These are phyloP conservation scores for Hylodesmum podocarpum DNA, from an alignment of 306 rosid species.

Conservation along the genomic window DNA sequence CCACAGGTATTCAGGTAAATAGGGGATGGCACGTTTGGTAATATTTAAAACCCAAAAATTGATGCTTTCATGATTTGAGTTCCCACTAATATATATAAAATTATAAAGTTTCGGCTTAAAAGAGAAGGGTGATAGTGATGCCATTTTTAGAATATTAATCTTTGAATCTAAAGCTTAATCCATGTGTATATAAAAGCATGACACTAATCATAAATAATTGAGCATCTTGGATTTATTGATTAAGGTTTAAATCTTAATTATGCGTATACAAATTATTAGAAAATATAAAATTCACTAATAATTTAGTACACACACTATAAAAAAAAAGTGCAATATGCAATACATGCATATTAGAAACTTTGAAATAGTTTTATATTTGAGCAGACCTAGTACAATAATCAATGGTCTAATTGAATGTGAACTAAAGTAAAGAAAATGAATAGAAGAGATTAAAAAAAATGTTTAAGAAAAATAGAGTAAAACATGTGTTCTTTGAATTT, in stretches of 20 bases:
- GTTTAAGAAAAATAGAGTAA: not conserved
- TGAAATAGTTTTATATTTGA: not conserved
- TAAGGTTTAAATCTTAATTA: not conserved
- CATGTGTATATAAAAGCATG: not conserved
- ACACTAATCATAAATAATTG: not conserved
- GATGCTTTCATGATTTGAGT: slow-evolving; percentile 29
- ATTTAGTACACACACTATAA: not conserved
- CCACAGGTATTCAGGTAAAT: not conserved
- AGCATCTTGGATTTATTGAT: not conserved
- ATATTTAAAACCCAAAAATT: slow-evolving; percentile 6
- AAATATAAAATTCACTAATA: not conserved
- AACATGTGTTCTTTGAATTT: not conserved
- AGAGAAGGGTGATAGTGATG: not conserved
- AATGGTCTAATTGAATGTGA: no score
- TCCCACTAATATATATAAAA: slow-evolving; percentile 27
- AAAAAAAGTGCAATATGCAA: no score
- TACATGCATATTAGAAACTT: not conserved
- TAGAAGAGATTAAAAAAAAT: not conserved
- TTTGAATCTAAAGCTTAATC: not conserved
- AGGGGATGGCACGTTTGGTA: slow-evolving; percentile 27
- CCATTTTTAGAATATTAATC: not conserved
- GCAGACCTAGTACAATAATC: no score
- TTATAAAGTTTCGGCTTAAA: slow-evolving; percentile 25
- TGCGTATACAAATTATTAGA: not conserved
- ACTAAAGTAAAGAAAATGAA: not conserved